Conservation (phyloP, 2,329 filamentous ascomycete species). For the Aureobasidium zeae region DNA sequence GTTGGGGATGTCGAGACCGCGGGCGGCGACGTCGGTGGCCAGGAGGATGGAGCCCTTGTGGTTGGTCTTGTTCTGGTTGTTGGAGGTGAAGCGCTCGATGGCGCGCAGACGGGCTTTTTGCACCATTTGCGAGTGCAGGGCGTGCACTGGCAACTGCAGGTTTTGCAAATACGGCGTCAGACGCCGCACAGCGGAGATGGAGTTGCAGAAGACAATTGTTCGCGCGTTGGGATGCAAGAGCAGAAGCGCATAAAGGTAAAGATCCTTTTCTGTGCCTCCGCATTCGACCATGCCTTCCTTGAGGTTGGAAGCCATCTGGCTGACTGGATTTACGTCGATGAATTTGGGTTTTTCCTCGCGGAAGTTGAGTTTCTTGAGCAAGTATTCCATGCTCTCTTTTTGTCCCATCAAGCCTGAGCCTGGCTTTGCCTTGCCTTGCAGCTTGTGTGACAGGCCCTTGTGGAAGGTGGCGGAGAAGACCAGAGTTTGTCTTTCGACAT, state of each 20-base stretch:
- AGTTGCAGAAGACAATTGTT: slow-evolving; percentile 89
- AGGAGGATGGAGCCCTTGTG: slow-evolving; percentile 58
- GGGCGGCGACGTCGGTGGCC: slow-evolving; percentile 82
- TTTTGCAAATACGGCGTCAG: slow-evolving; percentile 76
- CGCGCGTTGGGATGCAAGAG: slow-evolving; percentile 72
- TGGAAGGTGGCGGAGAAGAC: slow-evolving; percentile 97
- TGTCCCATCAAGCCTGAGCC: slow-evolving; percentile 56
- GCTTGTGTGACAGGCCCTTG: slow-evolving; percentile 80
- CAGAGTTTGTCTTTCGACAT: slow-evolving; percentile 59
- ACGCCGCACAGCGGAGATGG: slow-evolving; percentile 82
- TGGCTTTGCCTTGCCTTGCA: slow-evolving; percentile 64
- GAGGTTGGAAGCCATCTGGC: slow-evolving; percentile 77
- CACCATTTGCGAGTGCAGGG: slow-evolving; percentile 86
- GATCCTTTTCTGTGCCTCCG: slow-evolving; percentile 87
- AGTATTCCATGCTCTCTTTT: slow-evolving; percentile 81
- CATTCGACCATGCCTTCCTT: slow-evolving; percentile 91
- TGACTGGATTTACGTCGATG: slow-evolving; percentile 80
- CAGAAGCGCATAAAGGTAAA: slow-evolving; percentile 83
- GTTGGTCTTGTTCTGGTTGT: slow-evolving; percentile 18
- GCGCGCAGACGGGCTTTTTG: slow-evolving; percentile 93
- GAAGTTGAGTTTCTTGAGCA: slow-evolving; percentile 85
- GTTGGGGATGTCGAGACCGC: slow-evolving; percentile 84
- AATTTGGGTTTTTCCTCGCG: slow-evolving; percentile 75
- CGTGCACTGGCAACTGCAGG: slow-evolving; percentile 64
- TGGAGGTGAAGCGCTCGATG: slow-evolving; percentile 73